phyloP scores from a whole-genome alignment of 2,329 filamentous ascomycete genomes.

The Penicillium brasilianum region DNA sequence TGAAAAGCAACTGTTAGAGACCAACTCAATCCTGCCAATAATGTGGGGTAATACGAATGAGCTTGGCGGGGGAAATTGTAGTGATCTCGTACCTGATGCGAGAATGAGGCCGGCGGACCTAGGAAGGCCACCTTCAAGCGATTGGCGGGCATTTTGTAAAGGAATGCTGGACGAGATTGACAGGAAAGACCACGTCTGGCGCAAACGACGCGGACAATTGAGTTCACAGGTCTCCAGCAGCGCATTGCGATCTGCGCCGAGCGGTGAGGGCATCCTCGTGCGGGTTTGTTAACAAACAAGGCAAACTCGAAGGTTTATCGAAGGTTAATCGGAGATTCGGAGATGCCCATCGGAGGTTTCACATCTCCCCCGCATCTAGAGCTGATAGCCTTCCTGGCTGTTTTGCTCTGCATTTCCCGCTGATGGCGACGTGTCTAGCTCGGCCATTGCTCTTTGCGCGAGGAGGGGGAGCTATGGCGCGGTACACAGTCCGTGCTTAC shows the following conservation, averaged over 20 bases:
- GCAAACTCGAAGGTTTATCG: slow-evolving; percentile 23
- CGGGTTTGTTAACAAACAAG: slow-evolving; percentile 29
- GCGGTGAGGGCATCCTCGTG: slow-evolving; percentile 24
- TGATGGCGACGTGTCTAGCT: slow-evolving; percentile 10
- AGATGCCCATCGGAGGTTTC: slow-evolving; percentile 12
- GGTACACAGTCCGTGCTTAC: slow-evolving; percentile 25
- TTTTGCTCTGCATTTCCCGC: background rate
- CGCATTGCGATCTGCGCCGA: slow-evolving; percentile 17
- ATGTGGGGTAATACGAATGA: slow-evolving; percentile 25
- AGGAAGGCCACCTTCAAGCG: slow-evolving; percentile 58
- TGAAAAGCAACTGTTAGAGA: slow-evolving; percentile 11
- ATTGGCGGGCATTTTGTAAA: background rate
- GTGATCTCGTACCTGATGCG: slow-evolving; percentile 63
- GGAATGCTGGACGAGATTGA: background rate
- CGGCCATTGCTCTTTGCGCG: slow-evolving; percentile 17
- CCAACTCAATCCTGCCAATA: slow-evolving; percentile 19
- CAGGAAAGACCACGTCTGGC: background rate
- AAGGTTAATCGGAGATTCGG: slow-evolving; percentile 12
- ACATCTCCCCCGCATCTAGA: background rate
- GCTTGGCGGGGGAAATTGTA: background rate
- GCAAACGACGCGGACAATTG: background rate
- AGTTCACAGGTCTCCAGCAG: slow-evolving; percentile 2
- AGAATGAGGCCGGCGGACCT: slow-evolving; percentile 69
- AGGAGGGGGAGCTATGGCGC: slow-evolving; percentile 3
- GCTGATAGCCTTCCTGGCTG: background rate